Conservation (phyloP, 768 basidiomycete species). For the Lepiota venenata region DNA sequence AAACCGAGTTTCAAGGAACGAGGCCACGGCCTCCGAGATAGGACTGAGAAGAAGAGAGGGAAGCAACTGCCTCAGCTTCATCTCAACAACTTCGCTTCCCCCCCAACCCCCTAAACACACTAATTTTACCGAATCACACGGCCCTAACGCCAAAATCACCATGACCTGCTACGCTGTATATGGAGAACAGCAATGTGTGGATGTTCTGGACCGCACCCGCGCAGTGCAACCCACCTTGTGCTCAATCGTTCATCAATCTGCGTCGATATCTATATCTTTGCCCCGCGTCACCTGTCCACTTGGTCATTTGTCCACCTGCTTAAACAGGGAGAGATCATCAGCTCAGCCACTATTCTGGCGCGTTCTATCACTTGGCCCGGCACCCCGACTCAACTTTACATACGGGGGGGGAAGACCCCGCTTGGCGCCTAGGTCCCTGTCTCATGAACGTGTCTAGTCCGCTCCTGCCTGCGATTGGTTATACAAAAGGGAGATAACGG, state of each 20-base stretch:
- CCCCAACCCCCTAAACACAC: not conserved
- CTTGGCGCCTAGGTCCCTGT: not conserved
- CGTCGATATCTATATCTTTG: not conserved
- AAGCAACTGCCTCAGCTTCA: not conserved
- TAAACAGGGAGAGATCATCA: not conserved
- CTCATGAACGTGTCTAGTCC: not conserved
- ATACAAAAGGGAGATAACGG: no score
- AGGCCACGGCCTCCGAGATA: not conserved
- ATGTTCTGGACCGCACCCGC: not conserved
- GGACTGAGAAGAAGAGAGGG: not conserved
- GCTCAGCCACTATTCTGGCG: not conserved
- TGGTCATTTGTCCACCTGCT: not conserved
- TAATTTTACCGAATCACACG: not conserved
- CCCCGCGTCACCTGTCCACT: slow-evolving; percentile 2
- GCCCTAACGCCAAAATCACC: not conserved
- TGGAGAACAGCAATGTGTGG: no score
- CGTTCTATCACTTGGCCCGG: not conserved
- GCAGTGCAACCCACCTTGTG: not conserved
- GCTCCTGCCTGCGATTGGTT: no score
- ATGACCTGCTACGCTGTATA: not conserved
- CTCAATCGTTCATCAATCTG: slow-evolving; percentile 4
- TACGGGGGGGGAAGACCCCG: not conserved
- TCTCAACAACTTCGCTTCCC: not conserved
- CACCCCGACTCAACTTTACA: slow-evolving; percentile 1
- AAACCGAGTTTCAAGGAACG: slow-evolving; percentile 1